These are phyloP conservation scores for Phyllosticta citriasiana DNA, from an alignment of 2,329 filamentous ascomycete species.

Conservation along the genomic window DNA sequence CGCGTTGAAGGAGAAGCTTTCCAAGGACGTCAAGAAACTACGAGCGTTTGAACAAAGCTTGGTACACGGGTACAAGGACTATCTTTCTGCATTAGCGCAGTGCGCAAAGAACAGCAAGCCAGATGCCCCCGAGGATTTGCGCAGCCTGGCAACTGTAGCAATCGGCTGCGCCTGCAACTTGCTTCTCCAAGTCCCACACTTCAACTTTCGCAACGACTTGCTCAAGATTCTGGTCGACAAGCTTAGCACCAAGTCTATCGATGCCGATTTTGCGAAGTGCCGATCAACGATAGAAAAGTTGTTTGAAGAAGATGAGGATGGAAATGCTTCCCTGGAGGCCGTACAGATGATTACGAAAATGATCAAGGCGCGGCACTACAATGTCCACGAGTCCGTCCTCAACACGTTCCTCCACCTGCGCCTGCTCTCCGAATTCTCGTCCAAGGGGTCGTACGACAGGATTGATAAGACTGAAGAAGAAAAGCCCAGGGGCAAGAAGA, in stretches of 20 bases:
- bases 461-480: constrained; percentile 49
- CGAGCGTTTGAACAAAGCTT: constrained; percentile 81
- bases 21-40: constrained; percentile 79
- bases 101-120: constrained; percentile 50
- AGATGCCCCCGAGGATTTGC: constrained; percentile 27
- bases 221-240: constrained; percentile 80
- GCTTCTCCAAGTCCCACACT: constrained; percentile 76
- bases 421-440: constrained; percentile 75
- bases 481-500: constrained; percentile 46
- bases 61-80: constrained; percentile 73
- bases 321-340: constrained; percentile 75
- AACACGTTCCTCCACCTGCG: constrained; percentile 88
- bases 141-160: constrained; percentile 58
- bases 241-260: constrained; percentile 61
- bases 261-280: constrained; percentile 69
- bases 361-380: constrained; percentile 82
- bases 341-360: constrained; percentile 81
- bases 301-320: constrained; percentile 82
- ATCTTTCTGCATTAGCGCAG: constrained; percentile 64
- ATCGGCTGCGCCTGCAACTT: constrained; percentile 79
- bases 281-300: constrained; percentile 68
- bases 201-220: constrained; percentile 88
- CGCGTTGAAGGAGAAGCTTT: constrained; percentile 66
- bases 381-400: constrained; percentile 72
- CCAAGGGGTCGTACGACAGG: constrained; percentile 68